A percentile compares a stretch with the other conserved stretches of the same genome.
Conservation (phyloP, 768 basidiomycete species). For the Hypsizygus marmoreus region DNA sequence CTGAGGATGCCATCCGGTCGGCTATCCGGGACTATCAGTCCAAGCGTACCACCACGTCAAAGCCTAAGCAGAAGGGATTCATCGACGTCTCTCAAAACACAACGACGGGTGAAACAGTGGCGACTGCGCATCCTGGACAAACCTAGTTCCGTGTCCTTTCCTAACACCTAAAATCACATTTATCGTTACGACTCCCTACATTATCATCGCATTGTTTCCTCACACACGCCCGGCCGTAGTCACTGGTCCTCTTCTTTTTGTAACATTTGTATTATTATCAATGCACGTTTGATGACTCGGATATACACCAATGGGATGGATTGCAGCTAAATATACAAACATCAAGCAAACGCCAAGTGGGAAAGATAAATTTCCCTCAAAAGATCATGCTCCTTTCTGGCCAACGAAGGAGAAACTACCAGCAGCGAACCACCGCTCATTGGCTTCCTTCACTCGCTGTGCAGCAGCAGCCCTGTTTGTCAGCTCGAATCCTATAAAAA, state of each 20-base stretch:
- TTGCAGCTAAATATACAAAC: too few relatives aligned
- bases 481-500: slow-evolving; percentile 80
- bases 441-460: slow-evolving; percentile 92
- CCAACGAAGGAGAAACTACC: slow-evolving; percentile 83
- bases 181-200: background rate
- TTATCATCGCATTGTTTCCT: background rate
- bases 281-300: too few relatives aligned
- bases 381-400: slow-evolving; percentile 39
- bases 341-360: too few relatives aligned
- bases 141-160: too few relatives aligned
- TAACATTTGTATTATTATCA: slow-evolving; percentile 33
- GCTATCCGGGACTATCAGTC: slow-evolving; percentile 95
- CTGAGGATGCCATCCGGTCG: slow-evolving; percentile 98
- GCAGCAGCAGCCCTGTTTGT: slow-evolving; percentile 87
- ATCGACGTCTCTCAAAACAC: slow-evolving; percentile 70
- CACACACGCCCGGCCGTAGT: slow-evolving; percentile 13
- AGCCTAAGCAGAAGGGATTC: slow-evolving; percentile 60
- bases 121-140: slow-evolving; percentile 50
- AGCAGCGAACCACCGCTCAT: slow-evolving; percentile 93
- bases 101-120: slow-evolving; percentile 53
- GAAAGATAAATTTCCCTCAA: background rate
- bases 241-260: slow-evolving; percentile 18
- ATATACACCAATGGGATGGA: too few relatives aligned
- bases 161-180: too few relatives aligned
- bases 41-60: slow-evolving; percentile 63